Evolutionary conservation across 2,329 filamentous ascomycete genomes (phyloP).

Genomic region (Pseudophaeomoniella oleicola): DNA sequence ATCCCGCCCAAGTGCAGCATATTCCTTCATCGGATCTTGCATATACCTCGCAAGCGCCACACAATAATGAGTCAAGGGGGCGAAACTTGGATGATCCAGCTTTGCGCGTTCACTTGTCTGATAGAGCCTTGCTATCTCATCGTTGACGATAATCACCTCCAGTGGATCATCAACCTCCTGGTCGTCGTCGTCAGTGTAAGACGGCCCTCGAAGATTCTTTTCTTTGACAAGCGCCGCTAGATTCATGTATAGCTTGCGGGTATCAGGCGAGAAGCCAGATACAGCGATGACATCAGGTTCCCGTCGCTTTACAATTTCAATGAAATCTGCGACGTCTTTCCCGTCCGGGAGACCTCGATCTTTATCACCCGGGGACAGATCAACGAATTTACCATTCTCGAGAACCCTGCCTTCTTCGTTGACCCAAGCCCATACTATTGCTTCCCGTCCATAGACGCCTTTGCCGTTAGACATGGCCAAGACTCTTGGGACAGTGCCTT

Average conservation of each 20-base stretch:
- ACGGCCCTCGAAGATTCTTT: constrained; percentile 60
- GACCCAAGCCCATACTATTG: constrained; percentile 80
- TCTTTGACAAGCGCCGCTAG: constrained; percentile 65
- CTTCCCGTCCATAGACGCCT: constrained; percentile 58
- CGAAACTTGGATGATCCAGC: constrained; percentile 66
- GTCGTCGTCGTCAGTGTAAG: constrained; percentile 72
- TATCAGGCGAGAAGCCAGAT: constrained; percentile 77
- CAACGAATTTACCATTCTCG: constrained; percentile 76
- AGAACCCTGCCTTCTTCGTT: constrained; percentile 82
- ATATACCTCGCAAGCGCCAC: constrained; percentile 80
- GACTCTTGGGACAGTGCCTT: constrained; percentile 77
- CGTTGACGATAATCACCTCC: constrained; percentile 84
- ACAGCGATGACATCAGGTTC: constrained; percentile 83
- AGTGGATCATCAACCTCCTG: constrained; percentile 65
- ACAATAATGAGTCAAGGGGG: constrained; percentile 73
- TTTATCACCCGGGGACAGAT: constrained; percentile 52
- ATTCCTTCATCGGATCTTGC: constrained; percentile 92
- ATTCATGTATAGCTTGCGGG: constrained; percentile 68
- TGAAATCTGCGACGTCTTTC: constrained; percentile 53
- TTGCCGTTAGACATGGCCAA: constrained; percentile 77
- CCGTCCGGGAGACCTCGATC: constrained; percentile 54
- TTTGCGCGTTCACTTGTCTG: constrained; percentile 73
- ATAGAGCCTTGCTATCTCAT: constrained; percentile 93
- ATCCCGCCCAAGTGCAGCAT: constrained; percentile 81
- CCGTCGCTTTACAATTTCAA: constrained; percentile 63